Percentiles rank a stretch among this genome's conserved stretches.
Evolutionary conservation across 192 early-diverging fungal genomes (phyloP).

Genomic region (Podila verticillata): DNA sequence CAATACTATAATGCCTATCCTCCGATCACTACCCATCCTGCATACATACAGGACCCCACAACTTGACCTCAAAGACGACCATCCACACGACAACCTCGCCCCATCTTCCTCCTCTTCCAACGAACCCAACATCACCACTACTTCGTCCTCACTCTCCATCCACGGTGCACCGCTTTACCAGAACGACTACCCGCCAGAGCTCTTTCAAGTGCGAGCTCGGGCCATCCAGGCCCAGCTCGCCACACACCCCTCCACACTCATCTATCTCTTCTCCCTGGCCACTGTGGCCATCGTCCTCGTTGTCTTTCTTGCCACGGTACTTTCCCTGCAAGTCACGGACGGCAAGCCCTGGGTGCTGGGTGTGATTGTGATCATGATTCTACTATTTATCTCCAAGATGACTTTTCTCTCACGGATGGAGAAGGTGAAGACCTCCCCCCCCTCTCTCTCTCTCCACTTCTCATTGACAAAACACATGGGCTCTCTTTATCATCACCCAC

Average conservation of each 20-base stretch:
- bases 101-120: background rate
- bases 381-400: slow-evolving; percentile 41
- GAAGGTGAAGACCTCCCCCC: slow-evolving; percentile 9
- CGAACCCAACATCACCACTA: background rate
- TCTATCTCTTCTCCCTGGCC: slow-evolving; percentile 28
- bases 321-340: slow-evolving; percentile 25
- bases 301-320: slow-evolving; percentile 6
- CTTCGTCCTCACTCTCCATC: slow-evolving; percentile 3
- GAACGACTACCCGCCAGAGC: slow-evolving; percentile 25
- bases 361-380: slow-evolving; percentile 32
- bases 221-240: slow-evolving; percentile 23
- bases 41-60: slow-evolving; percentile 22
- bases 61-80: slow-evolving; percentile 8
- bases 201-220: slow-evolving; percentile 19
- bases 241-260: slow-evolving; percentile 10
- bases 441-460: background rate
- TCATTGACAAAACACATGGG: background rate
- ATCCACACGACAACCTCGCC: background rate
- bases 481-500: no score
- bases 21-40: slow-evolving; percentile 17
- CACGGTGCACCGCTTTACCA: slow-evolving; percentile 5
- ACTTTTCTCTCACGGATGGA: slow-evolving; percentile 42
- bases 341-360: slow-evolving; percentile 44
- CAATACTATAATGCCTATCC: slow-evolving; percentile 21
- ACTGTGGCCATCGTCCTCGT: slow-evolving; percentile 10